Percentiles rank a stretch among this genome's conserved stretches.
Conservation (phyloP, 441 rosid genomes). For the Corymbia calophylla region DNA sequence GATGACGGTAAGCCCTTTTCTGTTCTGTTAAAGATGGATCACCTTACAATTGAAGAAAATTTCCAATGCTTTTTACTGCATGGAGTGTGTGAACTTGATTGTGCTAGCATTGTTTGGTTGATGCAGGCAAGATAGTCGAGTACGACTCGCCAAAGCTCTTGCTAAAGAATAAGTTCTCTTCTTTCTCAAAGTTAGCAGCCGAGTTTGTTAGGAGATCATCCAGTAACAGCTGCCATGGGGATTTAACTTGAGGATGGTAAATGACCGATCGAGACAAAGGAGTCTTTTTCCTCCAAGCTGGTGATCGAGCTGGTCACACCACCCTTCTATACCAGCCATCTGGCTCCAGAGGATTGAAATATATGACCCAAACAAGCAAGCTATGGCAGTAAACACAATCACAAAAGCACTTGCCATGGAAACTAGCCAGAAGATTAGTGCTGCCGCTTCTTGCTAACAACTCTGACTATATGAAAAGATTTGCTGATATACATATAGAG, state of each 20-base stretch:
- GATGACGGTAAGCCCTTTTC: slow-evolving; percentile 35
- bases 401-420: neutral
- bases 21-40: neutral
- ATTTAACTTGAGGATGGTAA: neutral
- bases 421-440: neutral
- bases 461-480: neutral
- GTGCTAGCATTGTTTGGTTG: neutral
- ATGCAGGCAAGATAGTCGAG: slow-evolving; percentile 45
- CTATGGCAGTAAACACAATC: neutral
- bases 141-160: slow-evolving; percentile 31
- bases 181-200: slow-evolving; percentile 44
- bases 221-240: slow-evolving; percentile 6
- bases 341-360: neutral
- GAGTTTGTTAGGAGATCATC: slow-evolving; percentile 52
- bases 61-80: neutral
- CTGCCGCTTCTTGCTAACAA: neutral
- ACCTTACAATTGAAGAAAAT: neutral
- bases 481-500: neutral
- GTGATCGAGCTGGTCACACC: neutral
- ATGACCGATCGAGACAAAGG: neutral
- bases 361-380: neutral
- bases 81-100: neutral
- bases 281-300: neutral
- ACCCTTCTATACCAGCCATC: neutral
- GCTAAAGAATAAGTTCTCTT: slow-evolving; percentile 34